Base-by-base conservation (phyloP, 1,139 yeast species). In the Sugiyamaella grinbergsii region DNA sequence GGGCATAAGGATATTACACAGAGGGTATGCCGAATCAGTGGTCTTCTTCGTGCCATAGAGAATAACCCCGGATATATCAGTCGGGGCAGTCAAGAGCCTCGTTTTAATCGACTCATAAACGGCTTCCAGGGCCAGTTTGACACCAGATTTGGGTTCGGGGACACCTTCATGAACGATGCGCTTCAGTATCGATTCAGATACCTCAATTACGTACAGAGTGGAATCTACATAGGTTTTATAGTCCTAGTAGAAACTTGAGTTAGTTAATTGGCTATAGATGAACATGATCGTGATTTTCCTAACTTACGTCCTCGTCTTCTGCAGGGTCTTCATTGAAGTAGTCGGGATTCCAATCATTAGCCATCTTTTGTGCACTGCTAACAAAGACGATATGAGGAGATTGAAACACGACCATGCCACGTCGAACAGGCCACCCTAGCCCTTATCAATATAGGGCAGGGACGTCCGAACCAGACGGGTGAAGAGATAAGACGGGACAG, bases 161-260 rank as follows among this genome's bases (percentile, higher is more conserved):
- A 37, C 20, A 2, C 47, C 37, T 6, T 52, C 58, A 4, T 49
- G 54, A 13, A 57, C 40, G 10, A 26, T 19, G n/a, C 37, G 47
- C 16, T 41, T 24, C 13, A 64, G 59, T 71, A 70, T 68, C 10
- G 65, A 50, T 3, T 50, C 52, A 2, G 71, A 64, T n/a, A 63
- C 68, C 40, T 71, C 74, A 47, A 71, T 63, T 24, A 64, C 62
- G 53, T 65, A 71, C 19, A 71, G 55, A 28, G 69, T 53, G 6
- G 74, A 71, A 51, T 69, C 72, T 43, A 63, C 62, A 39, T 55
- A 57, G 23, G 64, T 63, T 24, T 53, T 47, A 54, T 53, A 60
- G 51, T 63, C 66, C 58, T 56, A n/a, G 8, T 23, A 8, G 23
- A 13, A 36, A 18, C 18, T 19, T 8, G 4, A 1, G 45, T 41